Percentiles rank a stretch among this genome's conserved stretches.
Evolutionary conservation across 331 rosid genomes (phyloP).

Genomic region (Quercus lobata): DNA sequence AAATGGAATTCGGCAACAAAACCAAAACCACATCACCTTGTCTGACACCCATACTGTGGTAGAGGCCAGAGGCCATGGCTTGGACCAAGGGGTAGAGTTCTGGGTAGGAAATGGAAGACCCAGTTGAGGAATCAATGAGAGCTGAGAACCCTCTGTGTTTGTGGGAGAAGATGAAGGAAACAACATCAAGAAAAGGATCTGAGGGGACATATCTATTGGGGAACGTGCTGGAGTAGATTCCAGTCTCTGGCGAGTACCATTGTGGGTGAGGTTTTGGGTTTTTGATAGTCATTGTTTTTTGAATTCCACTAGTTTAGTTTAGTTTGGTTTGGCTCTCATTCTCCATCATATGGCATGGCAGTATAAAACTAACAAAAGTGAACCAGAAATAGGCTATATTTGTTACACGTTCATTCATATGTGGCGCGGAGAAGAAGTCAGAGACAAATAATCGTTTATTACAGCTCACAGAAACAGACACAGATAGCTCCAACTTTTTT

Average conservation of each 20-base stretch:
- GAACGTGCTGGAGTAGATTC: slow-evolving; percentile 54
- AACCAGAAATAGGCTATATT: too few relatives aligned
- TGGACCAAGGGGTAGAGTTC: slow-evolving; percentile 48
- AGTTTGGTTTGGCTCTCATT: background rate
- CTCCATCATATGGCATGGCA: background rate
- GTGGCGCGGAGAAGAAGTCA: too few relatives aligned
- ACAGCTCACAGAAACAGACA: too few relatives aligned
- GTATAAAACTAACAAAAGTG: background rate
- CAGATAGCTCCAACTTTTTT: too few relatives aligned
- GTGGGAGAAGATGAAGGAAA: slow-evolving; percentile 61
- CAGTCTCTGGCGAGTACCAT: slow-evolving; percentile 65
- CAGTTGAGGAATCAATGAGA: slow-evolving; percentile 64
- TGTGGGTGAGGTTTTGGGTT: slow-evolving; percentile 14
- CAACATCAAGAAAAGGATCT: slow-evolving; percentile 66
- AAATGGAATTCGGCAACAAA: slow-evolving; percentile 68
- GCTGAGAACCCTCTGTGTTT: slow-evolving; percentile 59
- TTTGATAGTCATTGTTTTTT: background rate
- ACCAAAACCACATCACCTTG: slow-evolving; percentile 62
- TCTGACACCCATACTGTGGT: slow-evolving; percentile 49
- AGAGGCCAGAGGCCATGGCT: slow-evolving; percentile 69
- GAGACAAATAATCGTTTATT: too few relatives aligned
- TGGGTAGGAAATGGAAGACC: slow-evolving; percentile 56
- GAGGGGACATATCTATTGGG: slow-evolving; percentile 38
- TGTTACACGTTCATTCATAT: too few relatives aligned
- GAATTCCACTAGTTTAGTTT: background rate